Percentiles rank a stretch among this genome's conserved stretches.
Conservation (phyloP, 495 filamentous ascomycete species). For the Cladorrhinum samala region DNA sequence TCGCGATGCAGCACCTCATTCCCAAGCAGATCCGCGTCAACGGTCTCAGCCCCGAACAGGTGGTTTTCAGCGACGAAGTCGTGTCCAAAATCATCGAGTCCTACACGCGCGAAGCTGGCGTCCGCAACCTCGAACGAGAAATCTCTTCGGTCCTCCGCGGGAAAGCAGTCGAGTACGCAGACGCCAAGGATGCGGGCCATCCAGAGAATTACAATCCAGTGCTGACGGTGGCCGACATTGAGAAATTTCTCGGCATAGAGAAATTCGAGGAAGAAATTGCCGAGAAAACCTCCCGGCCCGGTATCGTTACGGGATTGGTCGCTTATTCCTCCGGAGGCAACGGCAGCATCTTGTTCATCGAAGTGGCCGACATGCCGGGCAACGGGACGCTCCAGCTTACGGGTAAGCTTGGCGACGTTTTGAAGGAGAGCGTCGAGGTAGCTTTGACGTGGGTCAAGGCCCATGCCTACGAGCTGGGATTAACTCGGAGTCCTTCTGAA, state of each 20-base stretch:
- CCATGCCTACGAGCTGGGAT: constrained; percentile 84
- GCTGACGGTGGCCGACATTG: constrained; percentile 72
- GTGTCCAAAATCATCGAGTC: constrained; percentile 90
- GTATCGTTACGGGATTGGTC: constrained; percentile 93
- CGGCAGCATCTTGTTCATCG: constrained; percentile 96
- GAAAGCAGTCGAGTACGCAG: constrained; percentile 92
- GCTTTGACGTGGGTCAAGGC: constrained; percentile 94
- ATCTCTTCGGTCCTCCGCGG: constrained; percentile 88
- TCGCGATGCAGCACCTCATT: constrained; percentile 85
- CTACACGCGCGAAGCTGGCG: constrained; percentile 96
- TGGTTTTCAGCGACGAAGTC: constrained; percentile 72
- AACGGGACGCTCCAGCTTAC: constrained; percentile 91
- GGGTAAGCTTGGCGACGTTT: constrained; percentile 93
- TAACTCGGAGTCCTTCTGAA: constrained; percentile 72
- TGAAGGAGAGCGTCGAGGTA: constrained; percentile 96
- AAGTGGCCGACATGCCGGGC: constrained; percentile 96
- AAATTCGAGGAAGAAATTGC: constrained; percentile 94
- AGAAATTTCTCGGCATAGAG: constrained; percentile 87
- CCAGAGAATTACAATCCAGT: constrained; percentile 65
- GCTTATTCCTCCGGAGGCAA: constrained; percentile 92
- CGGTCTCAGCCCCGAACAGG: constrained; percentile 66
- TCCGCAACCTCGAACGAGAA: constrained; percentile 93
- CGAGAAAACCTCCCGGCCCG: constrained; percentile 78
- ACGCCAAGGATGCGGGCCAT: constrained; percentile 73
- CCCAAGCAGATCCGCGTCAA: constrained; percentile 84